These are phyloP conservation scores for Cinchona pubescens DNA, from an alignment of 257 asterid genomes.

Conservation along the genomic window DNA sequence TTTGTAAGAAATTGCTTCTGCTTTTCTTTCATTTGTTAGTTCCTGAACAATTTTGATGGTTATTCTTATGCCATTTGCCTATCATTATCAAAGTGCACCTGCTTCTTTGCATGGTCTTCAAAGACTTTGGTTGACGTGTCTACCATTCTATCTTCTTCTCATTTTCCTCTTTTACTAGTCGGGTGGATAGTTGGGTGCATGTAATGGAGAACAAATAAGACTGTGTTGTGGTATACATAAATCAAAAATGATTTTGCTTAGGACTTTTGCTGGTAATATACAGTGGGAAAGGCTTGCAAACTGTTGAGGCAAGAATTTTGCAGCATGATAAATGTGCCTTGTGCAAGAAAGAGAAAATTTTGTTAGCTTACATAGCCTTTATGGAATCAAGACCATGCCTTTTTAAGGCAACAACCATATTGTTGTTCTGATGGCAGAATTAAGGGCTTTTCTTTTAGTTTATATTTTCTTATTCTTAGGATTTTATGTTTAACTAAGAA, in stretches of 20 bases:
- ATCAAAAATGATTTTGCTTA: too few relatives aligned
- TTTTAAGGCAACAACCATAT: background rate
- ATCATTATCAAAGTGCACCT: background rate
- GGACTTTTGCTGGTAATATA: background rate
- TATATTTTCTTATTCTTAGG: too few relatives aligned
- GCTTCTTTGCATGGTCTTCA: background rate
- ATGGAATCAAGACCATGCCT: background rate
- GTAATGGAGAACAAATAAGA: background rate
- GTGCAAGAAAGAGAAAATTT: background rate
- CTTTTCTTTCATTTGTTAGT: background rate
- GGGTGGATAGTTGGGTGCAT: background rate
- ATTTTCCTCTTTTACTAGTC: background rate
- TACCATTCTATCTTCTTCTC: background rate
- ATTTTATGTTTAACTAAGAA: background rate
- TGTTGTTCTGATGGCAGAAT: background rate
- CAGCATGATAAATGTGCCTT: background rate
- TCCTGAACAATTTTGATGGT: background rate
- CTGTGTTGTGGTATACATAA: too few relatives aligned
- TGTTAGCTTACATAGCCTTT: too few relatives aligned
- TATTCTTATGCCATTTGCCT: background rate
- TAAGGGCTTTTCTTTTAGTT: background rate
- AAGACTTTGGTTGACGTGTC: background rate
- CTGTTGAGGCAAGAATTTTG: background rate
- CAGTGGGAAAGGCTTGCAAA: background rate
- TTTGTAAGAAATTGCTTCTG: background rate